Base-by-base conservation (phyloP, 1,139 yeast species). In the Blastobotrys ciferrii region DNA sequence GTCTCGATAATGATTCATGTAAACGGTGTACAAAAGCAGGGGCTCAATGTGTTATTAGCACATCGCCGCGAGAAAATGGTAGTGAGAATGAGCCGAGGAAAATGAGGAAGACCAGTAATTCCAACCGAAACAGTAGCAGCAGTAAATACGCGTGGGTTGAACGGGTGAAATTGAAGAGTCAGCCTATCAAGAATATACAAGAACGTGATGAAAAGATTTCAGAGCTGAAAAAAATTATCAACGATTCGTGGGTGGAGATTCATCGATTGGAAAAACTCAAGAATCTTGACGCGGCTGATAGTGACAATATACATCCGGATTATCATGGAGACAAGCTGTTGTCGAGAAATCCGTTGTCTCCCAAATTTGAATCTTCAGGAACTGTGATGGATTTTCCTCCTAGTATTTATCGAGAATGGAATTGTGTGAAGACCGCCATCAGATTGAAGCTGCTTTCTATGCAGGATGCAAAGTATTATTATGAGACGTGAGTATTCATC, bases 21-120 rank as follows among this genome's bases (percentile, higher is more conserved):
- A 69, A 68, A 32, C 58, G 82, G 47, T 79, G 84, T 58, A 68
- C 65, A 48, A 65, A 70, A 32, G 69, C 76, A 2, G 71, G 71
- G 1, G 68, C 75, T 9, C 67, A 66, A 45, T 79, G 83, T 56
- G 19, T 23, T 3, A 36, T 75, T 80, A 3, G 68, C 70, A 56
- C 23, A n/a, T 20, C 25, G 25, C 39, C 30, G 15, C 23, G 20
- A 40, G 9, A 36, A 18, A 15, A 35, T 14, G 3, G 17, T 35
- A n/a, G 20, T 12, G 37, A 32, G 2, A 23, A 41, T 19, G 36
- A 32, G 37, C 23, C 43, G n/a, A 31, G 31, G 9, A 32, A 32
- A 14, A 41, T 28, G 25, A 40, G 32, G 14, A 40, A 40, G 12
- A 28, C 14, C 19, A 32, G 20, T 37, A 23, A 17, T 13, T 11